phyloP scores from a whole-genome alignment of 169 alveolate genomes.

The Plasmodium ovale region DNA sequence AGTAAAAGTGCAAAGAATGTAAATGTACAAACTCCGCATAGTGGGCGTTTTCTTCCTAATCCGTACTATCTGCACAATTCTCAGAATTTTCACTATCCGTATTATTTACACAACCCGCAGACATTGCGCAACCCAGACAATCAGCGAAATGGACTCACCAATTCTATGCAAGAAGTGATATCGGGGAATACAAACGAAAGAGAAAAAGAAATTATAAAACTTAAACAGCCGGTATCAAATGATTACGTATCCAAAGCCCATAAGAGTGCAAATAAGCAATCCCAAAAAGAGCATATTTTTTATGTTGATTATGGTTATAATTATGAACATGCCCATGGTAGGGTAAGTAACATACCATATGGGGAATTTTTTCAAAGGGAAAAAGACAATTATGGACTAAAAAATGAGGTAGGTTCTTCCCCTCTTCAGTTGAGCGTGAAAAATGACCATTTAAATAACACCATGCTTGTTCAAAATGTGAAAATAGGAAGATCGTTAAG shows the following conservation, averaged over 20 bases:
- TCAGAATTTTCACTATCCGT: neutral
- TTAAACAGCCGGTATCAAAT: neutral
- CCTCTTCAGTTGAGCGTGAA: neutral
- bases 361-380: neutral
- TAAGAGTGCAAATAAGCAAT: neutral
- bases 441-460: neutral
- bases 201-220: too few relatives aligned
- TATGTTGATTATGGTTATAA: neutral
- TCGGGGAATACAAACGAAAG: too few relatives aligned
- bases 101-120: too few relatives aligned
- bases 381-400: neutral
- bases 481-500: slow-evolving; percentile 30
- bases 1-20: slow-evolving; percentile 6
- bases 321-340: neutral
- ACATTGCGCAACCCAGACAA: too few relatives aligned
- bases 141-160: too few relatives aligned
- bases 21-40: too few relatives aligned
- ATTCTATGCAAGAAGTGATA: neutral
- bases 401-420: neutral
- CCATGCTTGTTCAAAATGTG: neutral
- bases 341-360: neutral
- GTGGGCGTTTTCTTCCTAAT: neutral
- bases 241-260: slow-evolving; percentile 9
- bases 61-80: slow-evolving; percentile 2
- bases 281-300: neutral